Evolutionary conservation across 805 yeast genomes (phyloP), one percentile per base, ranked within the genome.

Genomic region (Saccharomycopsis fibuligera): DNA sequence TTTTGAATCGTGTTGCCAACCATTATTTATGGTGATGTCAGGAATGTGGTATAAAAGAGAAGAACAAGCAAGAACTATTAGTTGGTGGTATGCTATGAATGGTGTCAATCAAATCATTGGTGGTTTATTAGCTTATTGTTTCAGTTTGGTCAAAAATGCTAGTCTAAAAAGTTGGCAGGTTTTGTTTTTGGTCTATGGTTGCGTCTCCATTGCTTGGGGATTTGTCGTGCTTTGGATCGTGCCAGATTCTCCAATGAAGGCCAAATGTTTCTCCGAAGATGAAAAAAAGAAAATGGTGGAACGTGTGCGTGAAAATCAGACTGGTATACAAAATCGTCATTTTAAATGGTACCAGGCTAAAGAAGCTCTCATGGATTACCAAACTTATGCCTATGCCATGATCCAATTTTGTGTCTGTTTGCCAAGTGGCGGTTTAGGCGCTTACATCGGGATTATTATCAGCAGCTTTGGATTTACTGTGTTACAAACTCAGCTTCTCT

Each of bases 1-100:
- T 47, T 68, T 70, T n/a, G 79, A 74, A 59, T 57, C 72, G 22
- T 43, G 47, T 31, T 44, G 48, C 30, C 51, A 48, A 25, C 51
- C 51, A 3, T 19, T 44, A 19, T 45, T 49, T 21, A 39, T 45
- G 35, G 8, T 49, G 4, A 40, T 49, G 45, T 45, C 49, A 9
- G 12, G 49, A 4, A 56, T 63, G 37, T 66, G 68, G 68, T 66
- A 64, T 47, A 64, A 57, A 19, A 63, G 58, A 41, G 57, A 55
- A 29, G 68, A 66, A 45, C 68, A 63, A 40, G 61, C 64, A 14
- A 44, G 60, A 23, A 57, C 66, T 45, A 56, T 61, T 47, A 58
- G 64, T 14, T 42, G 58, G 33, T 65, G 68, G 67, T 62, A 59
- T 44, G 50, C 47, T 46, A 54, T 52, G 35, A 61, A 65, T 48